Conservation (phyloP, 2,329 filamentous ascomycete genomes). For the Lachnellula cervina region DNA sequence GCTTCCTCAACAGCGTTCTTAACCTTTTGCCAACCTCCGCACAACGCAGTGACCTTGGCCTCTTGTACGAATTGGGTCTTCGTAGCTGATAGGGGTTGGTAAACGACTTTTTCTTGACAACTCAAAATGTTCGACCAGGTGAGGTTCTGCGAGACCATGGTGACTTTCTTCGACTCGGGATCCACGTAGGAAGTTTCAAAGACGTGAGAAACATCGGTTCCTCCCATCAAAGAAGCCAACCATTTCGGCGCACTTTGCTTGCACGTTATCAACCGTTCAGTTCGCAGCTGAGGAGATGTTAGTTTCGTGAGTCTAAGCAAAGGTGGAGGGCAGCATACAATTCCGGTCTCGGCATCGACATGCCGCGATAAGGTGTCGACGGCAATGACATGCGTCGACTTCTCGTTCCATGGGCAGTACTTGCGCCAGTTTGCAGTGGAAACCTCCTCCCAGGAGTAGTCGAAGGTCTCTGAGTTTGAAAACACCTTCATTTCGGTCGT, state of each 20-base stretch:
- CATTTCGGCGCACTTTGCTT: slow-evolving; percentile 68
- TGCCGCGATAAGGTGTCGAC: slow-evolving; percentile 84
- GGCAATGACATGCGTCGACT: slow-evolving; percentile 92
- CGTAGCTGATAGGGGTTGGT: slow-evolving; percentile 56
- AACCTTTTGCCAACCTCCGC: slow-evolving; percentile 95
- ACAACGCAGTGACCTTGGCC: slow-evolving; percentile 88
- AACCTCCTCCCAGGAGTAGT: slow-evolving; percentile 99
- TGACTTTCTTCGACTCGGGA: slow-evolving; percentile 75
- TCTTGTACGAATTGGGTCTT: slow-evolving; percentile 82
- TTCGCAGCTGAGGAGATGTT: slow-evolving; percentile 50
- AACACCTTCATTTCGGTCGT: slow-evolving; percentile 81
- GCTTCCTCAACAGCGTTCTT: slow-evolving; percentile 95
- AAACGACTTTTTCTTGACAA: slow-evolving; percentile 89
- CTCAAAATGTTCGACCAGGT: slow-evolving; percentile 87
- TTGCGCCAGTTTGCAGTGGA: slow-evolving; percentile 98
- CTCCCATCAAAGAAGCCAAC: slow-evolving; percentile 75
- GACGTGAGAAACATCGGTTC: slow-evolving; percentile 76
- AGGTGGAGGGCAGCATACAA: slow-evolving; percentile 45
- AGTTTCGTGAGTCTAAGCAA: slow-evolving; percentile 1
- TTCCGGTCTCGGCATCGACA: slow-evolving; percentile 59
- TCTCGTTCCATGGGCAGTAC: slow-evolving; percentile 98
- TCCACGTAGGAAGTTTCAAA: slow-evolving; percentile 97
- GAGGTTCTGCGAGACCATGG: slow-evolving; percentile 93
- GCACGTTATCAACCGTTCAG: slow-evolving; percentile 63
- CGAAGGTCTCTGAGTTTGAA: slow-evolving; percentile 80